phyloP scores from a whole-genome alignment of 2,329 filamentous ascomycete genomes.

The Trichophaea hybrida region DNA sequence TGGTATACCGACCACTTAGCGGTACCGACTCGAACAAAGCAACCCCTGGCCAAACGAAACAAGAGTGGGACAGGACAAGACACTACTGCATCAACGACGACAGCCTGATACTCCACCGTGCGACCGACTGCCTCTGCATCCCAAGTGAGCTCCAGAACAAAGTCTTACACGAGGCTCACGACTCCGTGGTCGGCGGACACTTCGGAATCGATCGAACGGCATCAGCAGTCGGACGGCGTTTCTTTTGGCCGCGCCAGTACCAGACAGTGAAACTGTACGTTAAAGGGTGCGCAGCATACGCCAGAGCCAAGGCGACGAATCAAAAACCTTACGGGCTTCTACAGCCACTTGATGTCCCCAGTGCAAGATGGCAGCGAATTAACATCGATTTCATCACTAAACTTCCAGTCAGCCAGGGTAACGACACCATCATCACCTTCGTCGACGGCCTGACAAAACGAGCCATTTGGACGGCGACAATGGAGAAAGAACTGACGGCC shows the following conservation, averaged over 20 bases:
- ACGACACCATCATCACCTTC: slow-evolving; percentile 1
- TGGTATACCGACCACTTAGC: too few relatives aligned
- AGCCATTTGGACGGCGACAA: background rate
- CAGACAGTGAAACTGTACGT: background rate
- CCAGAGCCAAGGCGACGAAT: background rate
- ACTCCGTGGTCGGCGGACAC: slow-evolving; percentile 2
- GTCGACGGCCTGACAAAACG: background rate
- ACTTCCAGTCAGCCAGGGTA: background rate
- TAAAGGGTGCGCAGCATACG: background rate
- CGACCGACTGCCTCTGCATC: background rate
- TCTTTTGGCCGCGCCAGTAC: slow-evolving; percentile 4
- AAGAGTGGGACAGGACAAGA: too few relatives aligned
- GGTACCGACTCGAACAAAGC: too few relatives aligned
- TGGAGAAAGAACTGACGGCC: background rate
- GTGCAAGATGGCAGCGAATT: slow-evolving; percentile 3
- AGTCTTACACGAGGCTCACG: slow-evolving; percentile 1
- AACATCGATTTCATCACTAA: slow-evolving; percentile 8
- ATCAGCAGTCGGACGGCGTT: too few relatives aligned
- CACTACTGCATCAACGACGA: background rate
- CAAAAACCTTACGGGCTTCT: slow-evolving; percentile 2
- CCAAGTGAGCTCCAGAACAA: background rate
- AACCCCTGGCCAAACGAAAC: too few relatives aligned
- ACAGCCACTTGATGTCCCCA: background rate
- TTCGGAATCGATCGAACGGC: slow-evolving; percentile 6
- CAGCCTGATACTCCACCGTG: background rate